Base-by-base conservation (phyloP, 352 stramenopile species). In the Pythium aquatile region DNA sequence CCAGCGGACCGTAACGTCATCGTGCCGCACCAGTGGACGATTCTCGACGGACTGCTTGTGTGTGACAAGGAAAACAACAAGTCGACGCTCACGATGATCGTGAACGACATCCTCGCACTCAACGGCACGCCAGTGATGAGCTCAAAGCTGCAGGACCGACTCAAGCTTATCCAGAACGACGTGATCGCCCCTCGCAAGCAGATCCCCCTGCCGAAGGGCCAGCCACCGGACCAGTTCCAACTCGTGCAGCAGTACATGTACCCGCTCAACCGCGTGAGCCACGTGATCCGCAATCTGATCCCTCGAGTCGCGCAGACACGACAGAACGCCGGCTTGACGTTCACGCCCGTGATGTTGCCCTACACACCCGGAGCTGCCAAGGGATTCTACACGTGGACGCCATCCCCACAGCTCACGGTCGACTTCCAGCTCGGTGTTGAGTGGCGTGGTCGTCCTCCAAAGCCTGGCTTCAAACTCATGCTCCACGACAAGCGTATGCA, bases 81-180 rank as follows among this genome's bases (percentile, higher is more conserved):
- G 59, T 77, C 74, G 13, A 75, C 83, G 65, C 76, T 94, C 26
- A 90, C 81, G n/a, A 74, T 93, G 49, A 76, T 96, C 39, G 67
- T 94, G 28, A 92, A 93, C 65, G 87, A 96, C 65, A 93, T 96
- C 40, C 55, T 96, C 47, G 82, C 84, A 29, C 82, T 96, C 9
- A 96, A 96, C 63, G 87, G 85, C 56, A 89, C 71, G 46, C 81
- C 80, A 1, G 87, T 96, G 39, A 91, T 96, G 83, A 74, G 78
- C 28, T 90, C 82, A 39, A 96, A 94, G 72, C 76, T 96, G 10
- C 84, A 92, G 70, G 87, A 96, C 58, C 71, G 87, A 26, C 79
- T 96, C 42, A 96, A 96, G 60, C 66, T 94, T n/a, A 85, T 95
- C 54, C 86, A 95, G 70, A 95, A 95, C 72, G 85, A 93, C 75